Evolutionary conservation across 169 alveolate species (phyloP).

Genomic region (Cryptosporidium muris): DNA sequence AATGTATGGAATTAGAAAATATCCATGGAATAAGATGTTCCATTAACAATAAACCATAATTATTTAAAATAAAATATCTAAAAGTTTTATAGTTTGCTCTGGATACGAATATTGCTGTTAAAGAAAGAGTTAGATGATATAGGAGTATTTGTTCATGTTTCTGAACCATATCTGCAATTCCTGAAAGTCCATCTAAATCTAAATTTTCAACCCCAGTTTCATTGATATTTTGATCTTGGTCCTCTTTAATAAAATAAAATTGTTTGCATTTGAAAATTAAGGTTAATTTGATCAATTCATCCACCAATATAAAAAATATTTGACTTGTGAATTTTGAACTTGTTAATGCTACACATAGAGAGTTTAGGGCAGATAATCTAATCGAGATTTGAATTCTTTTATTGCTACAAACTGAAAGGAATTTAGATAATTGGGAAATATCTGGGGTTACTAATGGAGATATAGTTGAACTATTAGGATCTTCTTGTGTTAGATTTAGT

Average conservation of each 20-base stretch:
- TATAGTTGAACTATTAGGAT: background rate
- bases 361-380: conserved; percentile 24
- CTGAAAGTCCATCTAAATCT: background rate
- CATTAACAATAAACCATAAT: conserved; percentile 13
- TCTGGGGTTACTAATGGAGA: conserved; percentile 52
- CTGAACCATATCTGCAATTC: conserved; percentile 29
- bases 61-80: conserved; percentile 8
- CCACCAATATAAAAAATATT: conserved; percentile 17
- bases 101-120: conserved; percentile 42
- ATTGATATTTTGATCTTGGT: background rate
- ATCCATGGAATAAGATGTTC: conserved; percentile 39
- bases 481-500: background rate
- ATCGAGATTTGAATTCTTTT: conserved; percentile 53
- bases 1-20: conserved; percentile 40
- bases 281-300: conserved; percentile 30
- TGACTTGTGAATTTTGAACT: conserved; percentile 25
- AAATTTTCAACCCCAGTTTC: background rate
- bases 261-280: conserved; percentile 5
- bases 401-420: conserved; percentile 23
- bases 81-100: conserved; percentile 26
- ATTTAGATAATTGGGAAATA: conserved; percentile 40
- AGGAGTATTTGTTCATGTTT: conserved; percentile 25
- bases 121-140: conserved; percentile 47
- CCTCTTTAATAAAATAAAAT: background rate
- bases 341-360: conserved; percentile 23